Evolutionary conservation across 78 protist species (phyloP).

Genomic region (Dictyostelium discoideum): DNA sequence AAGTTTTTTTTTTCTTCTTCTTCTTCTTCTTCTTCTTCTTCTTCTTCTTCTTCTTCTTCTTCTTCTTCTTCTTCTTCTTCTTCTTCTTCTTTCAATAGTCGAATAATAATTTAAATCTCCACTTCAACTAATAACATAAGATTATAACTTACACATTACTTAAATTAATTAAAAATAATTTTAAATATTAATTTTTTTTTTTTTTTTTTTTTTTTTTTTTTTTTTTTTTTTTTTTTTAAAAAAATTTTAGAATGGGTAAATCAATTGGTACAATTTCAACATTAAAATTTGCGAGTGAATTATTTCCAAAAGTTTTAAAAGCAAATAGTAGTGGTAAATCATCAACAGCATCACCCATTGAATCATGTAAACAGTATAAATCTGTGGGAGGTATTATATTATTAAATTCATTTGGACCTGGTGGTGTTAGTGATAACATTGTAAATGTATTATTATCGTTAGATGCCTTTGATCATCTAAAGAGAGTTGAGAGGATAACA

Average conservation of each 20-base stretch:
- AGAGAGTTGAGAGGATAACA: constrained; percentile 17
- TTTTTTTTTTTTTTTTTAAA: background rate
- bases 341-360: background rate
- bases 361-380: constrained; percentile 34
- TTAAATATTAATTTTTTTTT: background rate
- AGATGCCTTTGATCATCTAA: constrained; percentile 55
- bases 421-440: constrained; percentile 44
- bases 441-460: constrained; percentile 53
- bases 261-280: constrained; percentile 61
- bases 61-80: too few species aligned
- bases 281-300: constrained; percentile 40
- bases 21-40: too few species aligned
- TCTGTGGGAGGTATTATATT: constrained; percentile 55
- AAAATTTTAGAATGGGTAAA: constrained; percentile 53
- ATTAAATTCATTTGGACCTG: constrained; percentile 50
- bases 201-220: background rate
- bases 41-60: too few species aligned
- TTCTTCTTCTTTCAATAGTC: too few species aligned
- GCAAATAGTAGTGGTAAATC: background rate
- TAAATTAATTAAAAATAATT: too few species aligned
- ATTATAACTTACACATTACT: too few species aligned
- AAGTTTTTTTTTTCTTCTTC: constrained; percentile 9
- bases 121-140: too few species aligned
- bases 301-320: constrained; percentile 24
- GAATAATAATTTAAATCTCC: too few species aligned